Base-by-base conservation (phyloP, 2,329 filamentous ascomycete species). In the Berkeleyomyces basicola region DNA sequence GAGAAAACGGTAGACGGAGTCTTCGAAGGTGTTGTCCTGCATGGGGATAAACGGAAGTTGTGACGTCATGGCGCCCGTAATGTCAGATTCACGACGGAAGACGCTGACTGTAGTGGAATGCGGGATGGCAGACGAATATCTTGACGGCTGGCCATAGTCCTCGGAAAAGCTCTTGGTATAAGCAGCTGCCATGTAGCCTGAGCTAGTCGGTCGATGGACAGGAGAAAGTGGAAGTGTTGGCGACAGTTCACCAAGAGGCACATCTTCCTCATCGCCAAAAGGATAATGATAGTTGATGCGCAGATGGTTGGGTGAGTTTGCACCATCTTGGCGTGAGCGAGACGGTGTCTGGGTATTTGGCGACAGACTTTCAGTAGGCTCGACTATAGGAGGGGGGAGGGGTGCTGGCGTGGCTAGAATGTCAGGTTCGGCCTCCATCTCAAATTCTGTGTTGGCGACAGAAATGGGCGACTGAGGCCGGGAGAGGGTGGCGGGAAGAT, bases 391-490 rank as follows among this genome's bases (percentile, higher is more conserved):
- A 23, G 59, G 51, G 16, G 60, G 55, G 9, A 42, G 39, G 6
- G 59, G 31, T 36, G 61, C 47, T 10, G 44, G 55, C 4, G 60
- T 61, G 6, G 63, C 59, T 14, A 57, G 23, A 6, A 57, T 4
- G 31, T 64, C 46, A 4, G 58, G 4, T 39, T 58, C 63, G n/a
- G 46, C 11, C 14, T 64, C 86, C n/a, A 77, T 79, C 67, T 90
- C 87, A 67, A 90, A 87, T 68, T 88, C 84, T 0, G 86, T 89
- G 6, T 79, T 79, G 49, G 83, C 84, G 53, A 83, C 85, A 4
- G 86, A 87, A 11, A 82, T 70, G 2, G 84, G 80, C 14, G 85
- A 86, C 40, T 72, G 72, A 1, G 82, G 83, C 37, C 36, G 58
- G 2, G 58, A 43, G 16, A 40, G 39, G 55, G 44, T 49, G 31